Conservation (phyloP, 495 filamentous ascomycete genomes). For the Penicillium goetzii region DNA sequence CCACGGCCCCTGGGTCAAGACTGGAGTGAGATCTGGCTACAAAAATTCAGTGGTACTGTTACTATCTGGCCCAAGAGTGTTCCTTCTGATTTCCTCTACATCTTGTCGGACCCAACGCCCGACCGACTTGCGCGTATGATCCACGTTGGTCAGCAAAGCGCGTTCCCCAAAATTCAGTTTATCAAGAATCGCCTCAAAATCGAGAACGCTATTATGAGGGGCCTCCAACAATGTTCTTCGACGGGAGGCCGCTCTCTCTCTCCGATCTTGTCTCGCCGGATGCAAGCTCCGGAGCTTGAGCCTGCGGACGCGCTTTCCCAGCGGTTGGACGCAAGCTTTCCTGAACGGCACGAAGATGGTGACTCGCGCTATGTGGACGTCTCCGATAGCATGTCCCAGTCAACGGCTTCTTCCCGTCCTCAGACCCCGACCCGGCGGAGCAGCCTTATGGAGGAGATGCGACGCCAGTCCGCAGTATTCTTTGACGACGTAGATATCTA, state of each 20-base stretch:
- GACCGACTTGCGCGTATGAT: conserved; percentile 84
- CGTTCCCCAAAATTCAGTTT: conserved; percentile 90
- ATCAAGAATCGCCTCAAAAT: conserved; percentile 83
- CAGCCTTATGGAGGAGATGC: conserved; percentile 62
- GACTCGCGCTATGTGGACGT: conserved; percentile 29
- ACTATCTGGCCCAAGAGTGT: conserved; percentile 90
- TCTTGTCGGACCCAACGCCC: conserved; percentile 78
- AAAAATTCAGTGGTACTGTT: conserved; percentile 90
- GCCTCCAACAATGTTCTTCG: conserved; percentile 59
- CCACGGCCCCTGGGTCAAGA: conserved; percentile 92
- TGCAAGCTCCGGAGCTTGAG: conserved; percentile 25
- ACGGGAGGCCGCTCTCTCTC: conserved; percentile 33
- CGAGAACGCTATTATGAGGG: conserved; percentile 77
- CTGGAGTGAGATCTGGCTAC: conserved; percentile 94
- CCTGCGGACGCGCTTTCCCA: conserved; percentile 29
- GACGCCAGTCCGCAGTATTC: conserved; percentile 64
- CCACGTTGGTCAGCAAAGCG: conserved; percentile 78
- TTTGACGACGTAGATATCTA: conserved; percentile 58
- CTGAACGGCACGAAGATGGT: conserved; percentile 35
- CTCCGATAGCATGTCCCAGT: conserved; percentile 37
- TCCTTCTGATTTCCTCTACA: conserved; percentile 77
- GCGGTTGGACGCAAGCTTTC: conserved; percentile 38
- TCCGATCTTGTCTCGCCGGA: conserved; percentile 35
- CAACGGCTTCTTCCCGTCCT: conserved; percentile 32
- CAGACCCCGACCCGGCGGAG: conserved; percentile 37